Conservation (phyloP, 495 filamentous ascomycete species). For the Terfezia boudieri region DNA sequence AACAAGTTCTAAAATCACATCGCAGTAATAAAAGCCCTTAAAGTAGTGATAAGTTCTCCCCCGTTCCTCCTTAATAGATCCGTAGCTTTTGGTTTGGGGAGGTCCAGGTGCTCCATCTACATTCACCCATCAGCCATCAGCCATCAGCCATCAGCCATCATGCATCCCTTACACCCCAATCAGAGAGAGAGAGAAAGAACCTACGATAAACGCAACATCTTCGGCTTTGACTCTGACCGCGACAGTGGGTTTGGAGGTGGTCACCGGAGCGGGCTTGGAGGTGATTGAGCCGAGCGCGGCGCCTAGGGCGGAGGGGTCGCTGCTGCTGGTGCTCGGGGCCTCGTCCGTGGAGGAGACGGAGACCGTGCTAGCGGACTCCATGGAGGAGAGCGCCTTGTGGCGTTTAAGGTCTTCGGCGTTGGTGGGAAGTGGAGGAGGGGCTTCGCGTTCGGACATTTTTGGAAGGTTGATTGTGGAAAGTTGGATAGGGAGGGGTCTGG, state of each 20-base stretch:
- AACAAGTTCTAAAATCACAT: not conserved
- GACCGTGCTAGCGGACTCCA: slow-evolving; percentile 60
- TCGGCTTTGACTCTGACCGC: slow-evolving; percentile 40
- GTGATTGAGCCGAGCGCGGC: slow-evolving; percentile 59
- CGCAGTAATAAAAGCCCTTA: slow-evolving; percentile 27
- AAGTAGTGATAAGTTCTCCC: slow-evolving; percentile 48
- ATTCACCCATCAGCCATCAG: slow-evolving; percentile 1
- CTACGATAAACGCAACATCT: slow-evolving; percentile 33
- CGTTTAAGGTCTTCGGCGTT: slow-evolving; percentile 56
- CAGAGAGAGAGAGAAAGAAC: not conserved
- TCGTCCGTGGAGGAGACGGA: slow-evolving; percentile 50
- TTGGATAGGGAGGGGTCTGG: not conserved
- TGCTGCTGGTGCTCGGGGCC: slow-evolving; percentile 30
- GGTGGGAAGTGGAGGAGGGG: slow-evolving; percentile 35
- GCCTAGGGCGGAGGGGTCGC: slow-evolving; percentile 61
- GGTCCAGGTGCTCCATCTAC: slow-evolving; percentile 57
- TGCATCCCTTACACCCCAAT: not conserved
- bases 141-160: slow-evolving; percentile 1
- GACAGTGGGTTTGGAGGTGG: slow-evolving; percentile 17
- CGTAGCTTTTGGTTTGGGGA: slow-evolving; percentile 59
- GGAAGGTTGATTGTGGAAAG: not conserved
- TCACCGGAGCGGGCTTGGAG: slow-evolving; percentile 16
- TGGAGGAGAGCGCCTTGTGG: slow-evolving; percentile 42
- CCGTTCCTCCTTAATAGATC: slow-evolving; percentile 62
- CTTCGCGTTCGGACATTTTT: slow-evolving; percentile 28